Evolutionary conservation across 2,329 filamentous ascomycete species (phyloP).

Genomic region (Cladosporium sp.): DNA sequence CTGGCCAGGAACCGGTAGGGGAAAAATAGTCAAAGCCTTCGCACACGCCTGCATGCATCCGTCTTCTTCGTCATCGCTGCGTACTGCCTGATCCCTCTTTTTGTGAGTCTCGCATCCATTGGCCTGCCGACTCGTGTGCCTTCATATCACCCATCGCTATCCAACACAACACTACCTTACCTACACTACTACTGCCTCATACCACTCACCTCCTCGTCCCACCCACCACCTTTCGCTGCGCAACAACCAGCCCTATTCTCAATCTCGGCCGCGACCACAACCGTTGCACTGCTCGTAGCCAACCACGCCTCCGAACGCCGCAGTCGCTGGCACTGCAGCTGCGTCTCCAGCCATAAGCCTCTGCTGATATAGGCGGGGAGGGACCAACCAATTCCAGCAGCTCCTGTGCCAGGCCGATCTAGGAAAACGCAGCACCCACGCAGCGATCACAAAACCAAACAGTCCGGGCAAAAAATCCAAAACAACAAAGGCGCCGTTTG

Average conservation of each 20-base stretch:
- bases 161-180: not conserved
- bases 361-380: conserved; percentile 16
- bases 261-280: not conserved
- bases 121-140: not conserved
- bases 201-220: not conserved
- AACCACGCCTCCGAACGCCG: not conserved
- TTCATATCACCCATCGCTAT: not conserved
- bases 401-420: conserved; percentile 16
- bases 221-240: not conserved
- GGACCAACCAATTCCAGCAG: conserved; percentile 1
- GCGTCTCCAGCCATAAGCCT: conserved; percentile 8
- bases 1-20: conserved; percentile 12
- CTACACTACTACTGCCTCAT: not conserved
- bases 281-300: not conserved
- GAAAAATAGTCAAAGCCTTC: conserved; percentile 7
- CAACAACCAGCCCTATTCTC: not conserved
- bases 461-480: not conserved
- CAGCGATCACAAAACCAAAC: not conserved
- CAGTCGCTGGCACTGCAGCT: not conserved
- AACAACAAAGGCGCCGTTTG: not conserved
- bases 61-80: conserved; percentile 8
- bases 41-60: not conserved
- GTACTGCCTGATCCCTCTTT: not conserved
- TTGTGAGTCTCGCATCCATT: not conserved
- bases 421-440: not conserved